Base-by-base conservation (phyloP, 164 flowering plant genomes). In the Tinospora cordifolia region DNA sequence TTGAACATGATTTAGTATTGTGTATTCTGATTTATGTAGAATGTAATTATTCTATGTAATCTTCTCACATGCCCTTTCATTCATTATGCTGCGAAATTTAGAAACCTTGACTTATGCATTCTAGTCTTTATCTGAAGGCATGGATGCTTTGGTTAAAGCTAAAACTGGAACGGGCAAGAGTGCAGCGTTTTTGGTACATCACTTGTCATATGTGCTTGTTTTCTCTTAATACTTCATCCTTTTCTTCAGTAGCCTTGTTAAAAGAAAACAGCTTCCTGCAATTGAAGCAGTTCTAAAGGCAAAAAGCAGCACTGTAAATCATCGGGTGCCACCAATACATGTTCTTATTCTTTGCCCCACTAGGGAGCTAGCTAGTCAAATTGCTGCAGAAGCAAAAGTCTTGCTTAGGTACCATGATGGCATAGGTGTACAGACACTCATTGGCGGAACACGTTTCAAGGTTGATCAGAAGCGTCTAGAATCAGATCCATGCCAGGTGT, bases 261-360 rank as follows among this genome's bases (percentile, higher is more conserved):
- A 88, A 83, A 74, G 76, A 76, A 80, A 86, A 81, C 94, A 95
- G 99, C 84, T 95, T 87, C 98, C 98, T 84, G 98, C 97, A 73
- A 92, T 92, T 87, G 99, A 95, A 92, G 75, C 97, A 91, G 99
- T 86, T 84, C 60, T 90, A 74, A 88, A 84, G 79, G 89, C 95
- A 63, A 70, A 75, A 44, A 70, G 68, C 73, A 72, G 75, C 63
- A 78, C 70, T 22, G 71, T 58, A 40, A 72, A 6, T 76, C 83
- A 75, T 63, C 76, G 92, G 69, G 79, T 84, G 57, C 84, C 82
- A 54, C 92, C 98, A 27, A 75, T 92, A 58, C 72, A 72, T 77
- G 96, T 82, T 78, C 97, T 95, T 57, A 81, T 92, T 76, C 82
- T 95, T 73, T 92, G 97, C 71, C 99, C 99, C 41, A 91, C 94